Conservation (phyloP, 345 rosid species). For the Odontarrhena argentea region DNA sequence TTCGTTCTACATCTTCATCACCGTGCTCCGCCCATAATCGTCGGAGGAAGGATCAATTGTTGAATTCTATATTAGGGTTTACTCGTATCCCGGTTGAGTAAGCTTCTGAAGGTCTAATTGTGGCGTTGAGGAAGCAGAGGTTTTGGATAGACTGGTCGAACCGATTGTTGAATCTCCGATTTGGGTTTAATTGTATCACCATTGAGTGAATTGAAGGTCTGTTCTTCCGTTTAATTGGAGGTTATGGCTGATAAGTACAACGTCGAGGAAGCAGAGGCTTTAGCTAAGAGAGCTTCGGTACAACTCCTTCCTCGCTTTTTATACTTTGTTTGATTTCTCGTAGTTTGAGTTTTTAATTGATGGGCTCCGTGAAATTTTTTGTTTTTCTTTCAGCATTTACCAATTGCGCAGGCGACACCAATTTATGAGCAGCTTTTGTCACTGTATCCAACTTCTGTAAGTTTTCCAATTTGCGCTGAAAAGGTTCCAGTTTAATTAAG, state of each 20-base stretch:
- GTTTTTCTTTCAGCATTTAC: slow-evolving; percentile 56
- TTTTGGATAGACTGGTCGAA: slow-evolving; percentile 22
- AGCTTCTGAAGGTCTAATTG: slow-evolving; percentile 7
- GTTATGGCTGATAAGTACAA: slow-evolving; percentile 66
- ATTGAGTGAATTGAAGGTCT: neutral
- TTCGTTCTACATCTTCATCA: slow-evolving; percentile 16
- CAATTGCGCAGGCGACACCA: slow-evolving; percentile 74
- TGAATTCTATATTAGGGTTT: slow-evolving; percentile 13
- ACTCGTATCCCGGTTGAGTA: neutral
- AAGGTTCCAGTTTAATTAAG: slow-evolving; percentile 12
- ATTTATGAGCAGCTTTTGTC: slow-evolving; percentile 83
- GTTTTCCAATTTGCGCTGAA: slow-evolving; percentile 32
- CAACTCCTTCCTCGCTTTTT: neutral
- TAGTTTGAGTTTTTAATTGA: neutral
- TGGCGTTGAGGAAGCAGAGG: slow-evolving; percentile 58
- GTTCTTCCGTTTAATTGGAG: slow-evolving; percentile 4
- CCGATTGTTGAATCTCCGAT: neutral
- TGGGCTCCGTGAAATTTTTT: slow-evolving; percentile 16
- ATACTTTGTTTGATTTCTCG: slow-evolving; percentile 6
- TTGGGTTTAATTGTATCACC: neutral
- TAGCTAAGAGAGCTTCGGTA: slow-evolving; percentile 75
- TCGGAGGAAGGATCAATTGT: neutral
- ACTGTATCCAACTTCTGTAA: slow-evolving; percentile 86
- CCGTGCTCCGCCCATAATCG: slow-evolving; percentile 7
- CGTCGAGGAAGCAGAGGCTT: slow-evolving; percentile 76